Evolutionary conservation across 2,329 filamentous ascomycete species (phyloP), one percentile per base, ranked within the genome.

Genomic region (Trichoderma atroviride): DNA sequence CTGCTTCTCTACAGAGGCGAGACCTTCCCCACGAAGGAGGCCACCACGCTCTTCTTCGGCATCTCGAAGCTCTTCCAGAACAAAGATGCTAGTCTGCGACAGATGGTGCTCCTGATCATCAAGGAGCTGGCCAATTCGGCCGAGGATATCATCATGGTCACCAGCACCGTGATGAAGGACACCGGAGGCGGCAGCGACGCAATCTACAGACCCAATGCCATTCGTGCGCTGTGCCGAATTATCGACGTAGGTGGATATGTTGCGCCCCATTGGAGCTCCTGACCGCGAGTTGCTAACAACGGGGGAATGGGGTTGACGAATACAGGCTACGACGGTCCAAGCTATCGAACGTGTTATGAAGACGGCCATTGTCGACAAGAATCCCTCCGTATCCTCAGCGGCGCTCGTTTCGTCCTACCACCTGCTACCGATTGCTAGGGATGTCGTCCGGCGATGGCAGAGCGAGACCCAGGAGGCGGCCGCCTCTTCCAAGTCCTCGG

Each of bases 51-150:
- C 74, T 99, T 99, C 89, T 98, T 98, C 81, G 94, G 95, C 76
- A 98, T 97, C 81, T 98, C 95, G 72, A 98, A 98, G 87, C 88
- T 98, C 71, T 99, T 99, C 87, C 95, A 98, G 86, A 98, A 98
- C 84, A 98, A 97, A 83, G 96, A 99, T 91, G 92, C 94, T 77
- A 95, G 93, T 76, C 87, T 99, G 79, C 93, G 96, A 77, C 96
- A 99, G 86, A 97, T 98, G 94, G 95, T 99, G 63, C 97, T 98
- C 84, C 87, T 98, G 74, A 91, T 97, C 79, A 93, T 98, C 85
- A 99, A 98, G 88, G 96, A 99, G 87, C 87, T 99, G 77, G 93
- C 95, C 74, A 89, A 90, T 81, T 97, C 94, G 29, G 96, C 96
- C 70, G 94, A 98, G 84, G 96, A 99, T 86, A 96, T 97, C 73